Evolutionary conservation across 192 early-diverging fungal genomes (phyloP), one percentile per base, ranked within the genome.

Genomic region (Podochytrium sp.): DNA sequence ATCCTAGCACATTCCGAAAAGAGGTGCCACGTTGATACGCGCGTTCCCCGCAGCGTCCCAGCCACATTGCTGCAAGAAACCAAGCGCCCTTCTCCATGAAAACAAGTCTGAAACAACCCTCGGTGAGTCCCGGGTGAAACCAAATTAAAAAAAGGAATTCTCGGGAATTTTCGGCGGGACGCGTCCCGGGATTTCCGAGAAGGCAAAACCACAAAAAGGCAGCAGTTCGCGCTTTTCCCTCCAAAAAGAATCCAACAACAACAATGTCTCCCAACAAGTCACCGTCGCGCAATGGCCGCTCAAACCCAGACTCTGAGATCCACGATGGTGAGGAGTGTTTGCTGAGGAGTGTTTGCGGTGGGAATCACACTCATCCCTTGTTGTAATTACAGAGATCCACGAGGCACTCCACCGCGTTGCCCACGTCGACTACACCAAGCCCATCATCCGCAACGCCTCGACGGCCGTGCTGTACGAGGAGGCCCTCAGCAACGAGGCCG

Each of bases 391-490:
- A 70, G 79, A 76, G 25, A 86, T 90, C 64, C 89, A 91, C 78
- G 85, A 91, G 80, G 83, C 85, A 37, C 82, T 91, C 29, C 84
- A 90, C 81, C 83, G 81, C 56, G 83, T 87, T 57, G 92, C 90
- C 68, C 88, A 87, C 82, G 90, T 94, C 65, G 93, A 94, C 81
- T 93, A 86, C 76, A 85, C 85, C 80, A 91, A 90, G 79, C 82
- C 91, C 73, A 90, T 96, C 78, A 87, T 91, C 76, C 90, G 93
- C 71, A 96, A 98, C 75, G 83, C 63, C 32, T 75, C 75, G 12
- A 76, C 66, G 20, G 65, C 75, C 56, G 88, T 92, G 60, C 89
- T 98, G 32, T 98, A 98, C 85, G 95, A 97, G 82, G 91, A 95
- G 71, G 94, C 94, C 51, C 87, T 98, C 65, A 83, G 82, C 65